Conservation (phyloP, 805 yeast genomes). For the Myxozyma melibiosi region DNA sequence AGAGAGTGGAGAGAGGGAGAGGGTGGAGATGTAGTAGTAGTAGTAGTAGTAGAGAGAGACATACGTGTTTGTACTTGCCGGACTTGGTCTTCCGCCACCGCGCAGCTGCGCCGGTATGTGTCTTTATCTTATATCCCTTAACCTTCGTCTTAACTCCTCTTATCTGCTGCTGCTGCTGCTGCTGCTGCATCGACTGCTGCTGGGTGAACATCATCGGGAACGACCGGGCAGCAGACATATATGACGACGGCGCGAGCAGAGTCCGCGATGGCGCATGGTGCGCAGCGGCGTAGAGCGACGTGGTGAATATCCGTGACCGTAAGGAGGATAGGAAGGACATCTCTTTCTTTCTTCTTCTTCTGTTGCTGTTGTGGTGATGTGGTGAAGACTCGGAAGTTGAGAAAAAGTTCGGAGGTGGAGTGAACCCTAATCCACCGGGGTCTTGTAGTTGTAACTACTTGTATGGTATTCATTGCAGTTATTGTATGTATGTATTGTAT, state of each 20-base stretch:
- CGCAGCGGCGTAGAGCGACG: background rate
- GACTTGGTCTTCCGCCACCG: constrained; percentile 30
- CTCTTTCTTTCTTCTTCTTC: too few relatives aligned
- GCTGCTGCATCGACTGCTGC: background rate
- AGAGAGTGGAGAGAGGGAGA: background rate
- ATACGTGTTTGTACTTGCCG: constrained; percentile 29
- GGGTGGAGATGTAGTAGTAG: background rate
- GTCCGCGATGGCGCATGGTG: background rate
- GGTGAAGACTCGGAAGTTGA: too few relatives aligned
- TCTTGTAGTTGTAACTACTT: too few relatives aligned
- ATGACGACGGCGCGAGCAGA: too few relatives aligned
- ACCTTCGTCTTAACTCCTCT: constrained; percentile 6
- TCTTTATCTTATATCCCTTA: constrained; percentile 28
- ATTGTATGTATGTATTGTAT: too few relatives aligned
- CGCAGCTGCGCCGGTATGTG: constrained; percentile 30
- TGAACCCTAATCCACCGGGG: too few relatives aligned
- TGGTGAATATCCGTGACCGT: background rate
- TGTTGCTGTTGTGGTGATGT: too few relatives aligned
- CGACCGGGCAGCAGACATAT: too few relatives aligned
- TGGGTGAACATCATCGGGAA: too few relatives aligned
- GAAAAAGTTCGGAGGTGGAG: too few relatives aligned
- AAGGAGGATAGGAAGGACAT: background rate
- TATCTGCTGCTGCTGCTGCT: background rate
- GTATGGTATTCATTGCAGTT: too few relatives aligned
- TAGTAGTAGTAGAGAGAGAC: background rate